These are phyloP conservation scores for Exophiala sp. DNA, from an alignment of 2,329 filamentous ascomycete species.

Conservation along the genomic window DNA sequence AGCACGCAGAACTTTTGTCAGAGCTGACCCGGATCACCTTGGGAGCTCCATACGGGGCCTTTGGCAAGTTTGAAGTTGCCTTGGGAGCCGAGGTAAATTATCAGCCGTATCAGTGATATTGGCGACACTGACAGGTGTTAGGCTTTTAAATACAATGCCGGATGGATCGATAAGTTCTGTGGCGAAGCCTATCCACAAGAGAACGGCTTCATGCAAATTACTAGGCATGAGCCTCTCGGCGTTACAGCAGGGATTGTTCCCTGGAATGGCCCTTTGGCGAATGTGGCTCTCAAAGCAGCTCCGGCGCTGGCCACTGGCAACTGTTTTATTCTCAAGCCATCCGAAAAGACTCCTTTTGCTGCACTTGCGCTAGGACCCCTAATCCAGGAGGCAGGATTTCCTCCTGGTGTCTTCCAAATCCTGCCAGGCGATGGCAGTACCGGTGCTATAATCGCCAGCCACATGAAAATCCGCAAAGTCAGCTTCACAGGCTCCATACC, in stretches of 20 bases:
- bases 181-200: slow-evolving; percentile 42
- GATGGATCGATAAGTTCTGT: slow-evolving; percentile 40
- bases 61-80: slow-evolving; percentile 44
- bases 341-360: slow-evolving; percentile 56
- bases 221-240: slow-evolving; percentile 36
- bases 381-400: slow-evolving; percentile 52
- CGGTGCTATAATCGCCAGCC: slow-evolving; percentile 32
- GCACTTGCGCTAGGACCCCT: slow-evolving; percentile 48
- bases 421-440: slow-evolving; percentile 63
- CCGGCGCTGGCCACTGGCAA: slow-evolving; percentile 65
- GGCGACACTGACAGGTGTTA: slow-evolving; percentile 23
- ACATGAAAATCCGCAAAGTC: slow-evolving; percentile 34
- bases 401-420: slow-evolving; percentile 56
- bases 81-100: slow-evolving; percentile 33
- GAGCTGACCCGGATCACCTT: slow-evolving; percentile 31
- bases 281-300: slow-evolving; percentile 44
- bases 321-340: slow-evolving; percentile 66
- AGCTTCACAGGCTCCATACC: slow-evolving; percentile 35
- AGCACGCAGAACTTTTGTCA: slow-evolving; percentile 29
- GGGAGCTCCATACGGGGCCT: slow-evolving; percentile 64
- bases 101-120: not conserved
- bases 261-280: slow-evolving; percentile 51
- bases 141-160: slow-evolving; percentile 33
- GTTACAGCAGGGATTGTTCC: slow-evolving; percentile 53
- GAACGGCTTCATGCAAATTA: slow-evolving; percentile 45